phyloP scores from a whole-genome alignment of 2,329 filamentous ascomycete species.

The Trichoderma sp. region DNA sequence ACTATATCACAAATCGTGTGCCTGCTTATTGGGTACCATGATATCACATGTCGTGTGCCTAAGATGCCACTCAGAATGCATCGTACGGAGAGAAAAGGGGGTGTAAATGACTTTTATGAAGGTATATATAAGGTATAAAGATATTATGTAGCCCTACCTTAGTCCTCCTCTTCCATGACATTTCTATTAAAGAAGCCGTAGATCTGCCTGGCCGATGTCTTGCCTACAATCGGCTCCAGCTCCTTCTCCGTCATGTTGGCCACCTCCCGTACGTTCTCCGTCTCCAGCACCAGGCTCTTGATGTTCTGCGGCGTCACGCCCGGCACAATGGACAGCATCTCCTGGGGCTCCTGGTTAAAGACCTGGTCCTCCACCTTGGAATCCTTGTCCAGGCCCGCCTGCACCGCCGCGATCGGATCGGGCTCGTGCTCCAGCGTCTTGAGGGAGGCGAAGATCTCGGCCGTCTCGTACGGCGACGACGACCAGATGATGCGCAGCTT shows the following conservation, averaged over 20 bases:
- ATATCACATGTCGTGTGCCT: not conserved
- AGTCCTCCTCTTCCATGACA: slow-evolving; percentile 54
- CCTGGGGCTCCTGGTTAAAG: slow-evolving; percentile 84
- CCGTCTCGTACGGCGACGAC: slow-evolving; percentile 89
- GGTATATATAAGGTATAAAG: too few relatives aligned
- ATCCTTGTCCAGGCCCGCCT: slow-evolving; percentile 67
- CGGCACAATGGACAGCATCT: slow-evolving; percentile 84
- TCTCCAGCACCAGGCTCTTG: slow-evolving; percentile 69
- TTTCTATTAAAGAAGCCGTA: slow-evolving; percentile 76
- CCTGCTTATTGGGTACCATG: not conserved
- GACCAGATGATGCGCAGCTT: slow-evolving; percentile 92
- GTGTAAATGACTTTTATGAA: too few relatives aligned
- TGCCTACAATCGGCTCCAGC: slow-evolving; percentile 74
- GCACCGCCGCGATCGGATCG: slow-evolving; percentile 83
- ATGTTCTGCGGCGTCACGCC: slow-evolving; percentile 82
- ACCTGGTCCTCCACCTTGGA: slow-evolving; percentile 66
- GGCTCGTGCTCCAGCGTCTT: slow-evolving; percentile 90
- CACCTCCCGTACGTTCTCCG: slow-evolving; percentile 76
- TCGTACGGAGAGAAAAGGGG: too few relatives aligned
- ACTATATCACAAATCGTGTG: not conserved
- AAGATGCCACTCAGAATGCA: not conserved
- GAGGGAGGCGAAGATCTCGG: slow-evolving; percentile 92
- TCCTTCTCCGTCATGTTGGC: slow-evolving; percentile 82
- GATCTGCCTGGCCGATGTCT: slow-evolving; percentile 74
- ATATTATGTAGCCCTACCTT: not conserved